Conservation (phyloP, 1,139 yeast species). For the Kodamaea derodonti region DNA sequence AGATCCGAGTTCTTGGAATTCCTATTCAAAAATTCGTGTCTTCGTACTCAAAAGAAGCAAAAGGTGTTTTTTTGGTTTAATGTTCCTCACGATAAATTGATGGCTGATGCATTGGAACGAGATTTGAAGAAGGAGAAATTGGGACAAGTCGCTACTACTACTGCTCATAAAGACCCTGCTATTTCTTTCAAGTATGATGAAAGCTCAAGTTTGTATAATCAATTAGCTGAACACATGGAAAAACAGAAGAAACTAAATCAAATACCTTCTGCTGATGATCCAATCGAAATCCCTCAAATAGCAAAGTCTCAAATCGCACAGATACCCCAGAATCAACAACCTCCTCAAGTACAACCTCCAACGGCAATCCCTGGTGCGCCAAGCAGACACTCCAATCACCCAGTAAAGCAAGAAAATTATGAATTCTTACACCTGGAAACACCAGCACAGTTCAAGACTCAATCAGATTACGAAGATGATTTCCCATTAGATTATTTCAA, state of each 20-base stretch:
- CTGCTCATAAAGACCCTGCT: conserved; percentile 59
- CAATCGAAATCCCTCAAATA: neutral
- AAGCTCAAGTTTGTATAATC: conserved; percentile 43
- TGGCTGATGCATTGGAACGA: conserved; percentile 91
- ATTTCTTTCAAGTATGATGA: conserved; percentile 56
- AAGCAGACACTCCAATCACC: no score
- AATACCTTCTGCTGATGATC: conserved; percentile 3
- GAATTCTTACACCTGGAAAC: conserved; percentile 24
- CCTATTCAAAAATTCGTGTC: conserved; percentile 78
- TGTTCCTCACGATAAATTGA: conserved; percentile 89
- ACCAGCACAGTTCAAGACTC: conserved; percentile 21
- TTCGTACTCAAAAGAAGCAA: conserved; percentile 93
- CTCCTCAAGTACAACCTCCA: neutral
- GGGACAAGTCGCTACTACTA: conserved; percentile 58
- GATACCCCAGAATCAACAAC: conserved; percentile 1
- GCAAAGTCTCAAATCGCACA: neutral
- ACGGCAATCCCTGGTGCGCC: neutral
- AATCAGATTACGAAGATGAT: conserved; percentile 48
- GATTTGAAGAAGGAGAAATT: conserved; percentile 76
- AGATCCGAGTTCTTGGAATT: conserved; percentile 83
- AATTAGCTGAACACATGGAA: conserved; percentile 46
- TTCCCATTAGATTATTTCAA: conserved; percentile 66
- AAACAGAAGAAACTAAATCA: conserved; percentile 20
- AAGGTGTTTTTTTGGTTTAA: conserved; percentile 97
- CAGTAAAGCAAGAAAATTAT: conserved; percentile 11